These are phyloP conservation scores for Neurospora sp. DNA, from an alignment of 495 filamentous ascomycete species.

Conservation along the genomic window DNA sequence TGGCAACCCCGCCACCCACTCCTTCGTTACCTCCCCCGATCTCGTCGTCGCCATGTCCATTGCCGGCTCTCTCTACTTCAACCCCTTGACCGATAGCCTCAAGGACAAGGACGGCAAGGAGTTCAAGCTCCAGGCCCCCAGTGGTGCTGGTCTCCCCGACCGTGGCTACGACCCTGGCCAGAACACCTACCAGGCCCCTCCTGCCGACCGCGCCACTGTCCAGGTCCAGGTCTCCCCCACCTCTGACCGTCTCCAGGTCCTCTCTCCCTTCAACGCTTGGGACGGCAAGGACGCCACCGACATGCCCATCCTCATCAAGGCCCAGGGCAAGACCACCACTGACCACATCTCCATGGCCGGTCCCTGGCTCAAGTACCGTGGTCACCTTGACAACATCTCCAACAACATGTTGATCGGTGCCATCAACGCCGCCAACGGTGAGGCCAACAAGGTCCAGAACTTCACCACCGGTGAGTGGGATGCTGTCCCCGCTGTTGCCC, in stretches of 20 bases:
- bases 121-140: constrained; percentile 72
- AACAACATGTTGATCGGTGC: constrained; percentile 99
- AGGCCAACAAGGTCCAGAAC: constrained; percentile 99
- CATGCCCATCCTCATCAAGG: constrained; percentile 95
- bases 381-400: constrained; percentile 99
- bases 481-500: constrained; percentile 86
- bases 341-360: constrained; percentile 99
- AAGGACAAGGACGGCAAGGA: constrained; percentile 98
- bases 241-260: constrained; percentile 90
- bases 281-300: constrained; percentile 85
- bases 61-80: constrained; percentile 90
- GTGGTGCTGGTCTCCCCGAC: constrained; percentile 70
- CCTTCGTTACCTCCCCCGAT: constrained; percentile 98
- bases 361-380: constrained; percentile 99
- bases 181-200: constrained; percentile 96
- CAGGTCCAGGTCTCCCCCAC: constrained; percentile 75
- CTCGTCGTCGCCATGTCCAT: constrained; percentile 86
- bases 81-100: constrained; percentile 86
- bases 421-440: constrained; percentile 86
- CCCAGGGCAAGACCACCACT: constrained; percentile 95
- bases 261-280: constrained; percentile 79
- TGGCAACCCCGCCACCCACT: constrained; percentile 96
- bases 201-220: constrained; percentile 61
- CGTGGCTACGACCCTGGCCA: constrained; percentile 86
- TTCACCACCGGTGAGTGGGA: constrained; percentile 69